These are phyloP conservation scores for Fusarium phyllophilum DNA, from an alignment of 2,329 filamentous ascomycete genomes.

Conservation along the genomic window DNA sequence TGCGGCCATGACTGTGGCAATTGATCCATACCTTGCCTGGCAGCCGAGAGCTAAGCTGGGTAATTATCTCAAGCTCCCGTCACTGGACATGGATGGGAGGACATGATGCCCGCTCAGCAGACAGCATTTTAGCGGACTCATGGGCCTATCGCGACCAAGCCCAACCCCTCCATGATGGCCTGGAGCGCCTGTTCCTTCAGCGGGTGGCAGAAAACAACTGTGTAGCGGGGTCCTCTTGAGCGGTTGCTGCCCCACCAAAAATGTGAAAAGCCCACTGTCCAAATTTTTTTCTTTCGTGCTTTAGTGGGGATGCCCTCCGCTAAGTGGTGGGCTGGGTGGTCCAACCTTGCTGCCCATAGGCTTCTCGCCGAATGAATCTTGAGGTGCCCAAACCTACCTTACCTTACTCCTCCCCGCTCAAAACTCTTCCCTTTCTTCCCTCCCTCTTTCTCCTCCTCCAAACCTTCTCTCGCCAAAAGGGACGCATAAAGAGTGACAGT, in stretches of 20 bases:
- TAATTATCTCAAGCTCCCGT: not conserved
- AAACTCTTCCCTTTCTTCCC: slow-evolving; percentile 38
- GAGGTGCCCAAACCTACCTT: slow-evolving; percentile 16
- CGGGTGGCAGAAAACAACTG: slow-evolving; percentile 5
- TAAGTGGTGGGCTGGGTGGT: slow-evolving; percentile 26
- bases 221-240: slow-evolving; percentile 25
- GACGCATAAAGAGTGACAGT: slow-evolving; percentile 55
- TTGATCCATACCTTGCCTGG: not conserved
- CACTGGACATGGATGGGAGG: not conserved
- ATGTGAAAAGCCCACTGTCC: slow-evolving; percentile 30
- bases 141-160: slow-evolving; percentile 34
- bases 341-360: slow-evolving; percentile 26
- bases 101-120: slow-evolving; percentile 32
- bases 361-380: slow-evolving; percentile 40
- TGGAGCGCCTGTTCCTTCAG: slow-evolving; percentile 35
- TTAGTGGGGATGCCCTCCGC: slow-evolving; percentile 12
- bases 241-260: slow-evolving; percentile 25
- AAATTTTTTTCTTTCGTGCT: slow-evolving; percentile 39
- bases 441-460: slow-evolving; percentile 29
- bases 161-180: slow-evolving; percentile 29
- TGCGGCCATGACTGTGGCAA: slow-evolving; percentile 33
- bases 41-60: not conserved
- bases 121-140: slow-evolving; percentile 32
- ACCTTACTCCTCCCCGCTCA: slow-evolving; percentile 44
- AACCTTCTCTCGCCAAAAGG: slow-evolving; percentile 46